A percentile compares a stretch with the other conserved stretches of the same genome.
Conservation (phyloP, 306 rosid species). For the Malus orientalis region DNA sequence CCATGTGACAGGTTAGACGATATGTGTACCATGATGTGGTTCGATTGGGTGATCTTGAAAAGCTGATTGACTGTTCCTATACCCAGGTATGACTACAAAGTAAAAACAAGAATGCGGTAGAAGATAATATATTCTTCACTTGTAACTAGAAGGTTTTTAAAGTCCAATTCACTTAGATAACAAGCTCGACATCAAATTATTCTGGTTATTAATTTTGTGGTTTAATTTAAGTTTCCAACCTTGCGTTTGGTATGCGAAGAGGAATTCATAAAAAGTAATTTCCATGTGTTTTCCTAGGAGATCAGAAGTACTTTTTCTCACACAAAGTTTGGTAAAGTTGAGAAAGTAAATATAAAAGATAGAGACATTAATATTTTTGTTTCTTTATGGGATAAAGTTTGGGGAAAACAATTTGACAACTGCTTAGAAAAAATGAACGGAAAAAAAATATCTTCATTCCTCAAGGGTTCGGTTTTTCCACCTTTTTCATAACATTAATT, state of each 20-base stretch:
- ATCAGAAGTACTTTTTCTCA: background rate
- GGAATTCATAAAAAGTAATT: too few relatives aligned
- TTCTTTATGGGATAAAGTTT: too few relatives aligned
- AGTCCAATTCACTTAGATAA: background rate
- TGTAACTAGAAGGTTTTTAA: too few relatives aligned
- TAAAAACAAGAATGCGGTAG: background rate
- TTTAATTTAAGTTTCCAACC: background rate
- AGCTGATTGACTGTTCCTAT: constrained; percentile 77
- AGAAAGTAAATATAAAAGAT: too few relatives aligned
- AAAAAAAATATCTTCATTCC: too few relatives aligned
- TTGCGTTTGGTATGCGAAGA: background rate
- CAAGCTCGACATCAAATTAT: background rate
- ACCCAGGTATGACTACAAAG: constrained; percentile 51
- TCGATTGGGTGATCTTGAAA: constrained; percentile 81
- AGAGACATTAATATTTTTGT: too few relatives aligned
- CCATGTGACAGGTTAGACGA: constrained; percentile 65
- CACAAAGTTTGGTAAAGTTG: background rate
- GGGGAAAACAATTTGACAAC: too few relatives aligned
- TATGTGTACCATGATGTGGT: constrained; percentile 93
- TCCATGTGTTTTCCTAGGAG: background rate
- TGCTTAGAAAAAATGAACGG: too few relatives aligned
- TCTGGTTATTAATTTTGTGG: background rate
- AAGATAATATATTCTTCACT: too few relatives aligned
- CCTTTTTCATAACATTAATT: too few relatives aligned
- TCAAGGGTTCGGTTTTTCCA: too few relatives aligned